Base-by-base conservation (phyloP, 2,329 filamentous ascomycete genomes). In the Stachybotrys echinatus region DNA sequence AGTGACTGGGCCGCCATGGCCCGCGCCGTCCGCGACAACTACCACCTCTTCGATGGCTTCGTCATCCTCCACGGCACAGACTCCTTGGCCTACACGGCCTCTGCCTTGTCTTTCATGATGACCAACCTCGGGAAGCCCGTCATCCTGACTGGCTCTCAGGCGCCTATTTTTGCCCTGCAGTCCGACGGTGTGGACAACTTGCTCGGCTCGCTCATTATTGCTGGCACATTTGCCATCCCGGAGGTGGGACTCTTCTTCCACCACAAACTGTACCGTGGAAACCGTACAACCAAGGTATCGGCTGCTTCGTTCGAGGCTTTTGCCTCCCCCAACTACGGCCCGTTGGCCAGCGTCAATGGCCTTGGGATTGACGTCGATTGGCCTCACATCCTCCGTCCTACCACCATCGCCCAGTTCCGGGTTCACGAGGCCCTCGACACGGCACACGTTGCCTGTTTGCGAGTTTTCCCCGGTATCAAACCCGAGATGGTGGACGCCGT, bases 241-340 rank as follows among this genome's bases (percentile, higher is more conserved):
- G 92, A 96, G 66, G 92, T 96, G 48, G 92, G 89, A 65, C 78
- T 96, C 34, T 96, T 95, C 74, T 96, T 96, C 76, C 89, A 94
- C 69, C 88, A 95, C 72, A 89, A 85, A 57, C 80, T 96, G 19
- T 95, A 92, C 71, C 84, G 92, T 22, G 92, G 92, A 17, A 96
- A 95, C 69, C 78, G 92, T 52, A 85, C 88, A 10, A 94, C 89
- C 54, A 96, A 96, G 68, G 83, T 95, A 27, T 92, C 89, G 14
- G 88, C 91, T 6, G 89, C 88, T 51, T 84, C 88, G 48, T 96
- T 95, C 64, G 84, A 89, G 50, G 92, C 90, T 6, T 96, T 96
- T 66, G 87, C 84, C 51, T 90, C 87, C 43, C 92, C 92, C n/a
- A 96, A 96, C 66, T 83, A 84, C 58, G 81, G 87, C 31, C 89